These are phyloP conservation scores for Elaeis oleifera DNA, from an alignment of 202 grass and related monocot genomes.

Conservation along the genomic window DNA sequence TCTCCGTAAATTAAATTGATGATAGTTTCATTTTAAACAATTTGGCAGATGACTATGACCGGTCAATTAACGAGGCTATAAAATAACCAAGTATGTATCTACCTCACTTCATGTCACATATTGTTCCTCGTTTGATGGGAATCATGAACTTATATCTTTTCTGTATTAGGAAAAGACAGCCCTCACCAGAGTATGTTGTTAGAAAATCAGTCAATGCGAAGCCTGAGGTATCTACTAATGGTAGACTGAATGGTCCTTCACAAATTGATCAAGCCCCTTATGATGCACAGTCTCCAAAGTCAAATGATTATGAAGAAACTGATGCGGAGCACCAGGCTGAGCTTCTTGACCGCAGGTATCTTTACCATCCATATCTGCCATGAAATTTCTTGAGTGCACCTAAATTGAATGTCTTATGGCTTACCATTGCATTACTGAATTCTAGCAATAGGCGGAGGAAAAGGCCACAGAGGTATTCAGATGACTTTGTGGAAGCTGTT, in stretches of 20 bases:
- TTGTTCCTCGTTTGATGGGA: too few species aligned
- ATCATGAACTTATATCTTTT: too few species aligned
- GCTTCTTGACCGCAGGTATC: constrained; percentile 58
- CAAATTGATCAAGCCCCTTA: constrained; percentile 36
- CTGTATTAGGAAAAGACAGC: constrained; percentile 44
- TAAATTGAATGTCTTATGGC: neutral
- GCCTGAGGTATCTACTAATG: constrained; percentile 64
- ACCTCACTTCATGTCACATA: constrained; percentile 2
- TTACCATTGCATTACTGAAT: constrained; percentile 5
- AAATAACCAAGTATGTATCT: constrained; percentile 73
- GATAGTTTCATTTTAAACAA: constrained; percentile 14
- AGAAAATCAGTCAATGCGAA: constrained; percentile 48
- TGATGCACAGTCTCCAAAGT: constrained; percentile 37
- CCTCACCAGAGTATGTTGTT: constrained; percentile 38
- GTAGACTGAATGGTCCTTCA: constrained; percentile 58
- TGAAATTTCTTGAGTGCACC: too few species aligned
- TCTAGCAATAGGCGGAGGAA: constrained; percentile 60
- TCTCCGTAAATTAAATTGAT: too few species aligned
- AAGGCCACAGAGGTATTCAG: constrained; percentile 62
- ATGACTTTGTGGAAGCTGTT: constrained; percentile 67
- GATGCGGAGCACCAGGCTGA: constrained; percentile 44
- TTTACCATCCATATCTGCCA: constrained; percentile 9
- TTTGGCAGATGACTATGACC: constrained; percentile 94
- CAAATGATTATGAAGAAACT: constrained; percentile 51
- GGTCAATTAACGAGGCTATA: constrained; percentile 95